Base-by-base conservation (phyloP, 2,329 filamentous ascomycete species). In the Neocucurbitaria cava region DNA sequence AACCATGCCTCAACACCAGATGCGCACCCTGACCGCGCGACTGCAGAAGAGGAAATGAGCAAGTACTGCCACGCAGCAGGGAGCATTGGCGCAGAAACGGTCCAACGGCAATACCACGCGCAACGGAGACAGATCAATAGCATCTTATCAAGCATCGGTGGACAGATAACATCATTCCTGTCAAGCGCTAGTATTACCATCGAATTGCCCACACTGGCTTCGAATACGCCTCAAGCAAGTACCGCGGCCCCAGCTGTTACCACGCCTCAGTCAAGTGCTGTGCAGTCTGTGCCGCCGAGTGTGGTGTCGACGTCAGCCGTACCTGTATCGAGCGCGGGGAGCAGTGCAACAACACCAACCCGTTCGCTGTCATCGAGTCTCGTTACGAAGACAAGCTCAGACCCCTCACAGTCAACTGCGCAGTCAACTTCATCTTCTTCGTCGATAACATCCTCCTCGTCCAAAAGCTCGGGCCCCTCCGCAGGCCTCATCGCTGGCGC, bases 401-500 rank as follows among this genome's bases (percentile, higher is more conserved):
- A 15, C 13, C 6, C n/a, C 28, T 44, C 26, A 20, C 41, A 31
- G 9, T 44, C 41, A 11, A 17, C 26, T 31, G 28, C 42, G 10
- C 15, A 35, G 13, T 53, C 53, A 15, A 42, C 42, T 11, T 30
- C 45, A 13, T 26, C 44, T 17, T 31, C 51, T 5, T 17, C 45
- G 21, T n/a, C 41, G 13, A 24, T 50, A 24, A 18, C 46, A 15
- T 21, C 55, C 13, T 20, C 48, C 8, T 45, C 56, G 5, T 33
- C 50, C 17, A 30, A 41, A n/a, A n/a, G 15, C 15, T 47, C 51
- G 3, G 38, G 48, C 0, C 44, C 51, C 35, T 55, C 49, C 9
- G 33, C 53, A 6, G 52, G 56, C 17, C 49, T 59, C 20, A 61
- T 61, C 18, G 58, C 50, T 8, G 58, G 58, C 13, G 52, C 52